Base-by-base conservation (phyloP, 805 yeast species). In the Teunomyces aglyptinius region DNA sequence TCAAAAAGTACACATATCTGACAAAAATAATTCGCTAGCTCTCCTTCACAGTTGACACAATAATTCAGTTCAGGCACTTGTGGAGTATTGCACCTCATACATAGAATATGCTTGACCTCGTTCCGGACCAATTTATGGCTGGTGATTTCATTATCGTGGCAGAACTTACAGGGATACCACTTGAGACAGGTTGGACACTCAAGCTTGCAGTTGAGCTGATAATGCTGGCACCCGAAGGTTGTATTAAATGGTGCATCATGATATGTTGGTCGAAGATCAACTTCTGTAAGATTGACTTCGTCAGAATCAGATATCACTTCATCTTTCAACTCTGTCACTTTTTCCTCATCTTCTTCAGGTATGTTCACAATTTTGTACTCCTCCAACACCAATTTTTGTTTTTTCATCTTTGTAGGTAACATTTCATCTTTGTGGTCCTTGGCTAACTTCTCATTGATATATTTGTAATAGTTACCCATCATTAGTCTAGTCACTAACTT, bases 121-220 rank as follows among this genome's bases (percentile, higher is more conserved):
- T 71, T 69, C 39, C 96, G 73, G 3, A 59, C 45, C 28, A 73
- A 65, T 58, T 88, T 77, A 52, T 75, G 80, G 10, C 71, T 58
- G 1, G 59, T 48, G 18, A 76, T 73, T 20, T 63, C 76, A n/a
- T 68, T 74, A 57, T 86, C 96, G 64, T 91, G 97, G 61, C 97
- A 91, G 53, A 87, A 80, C 11, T 96, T 77, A 65, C 97, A 91
- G 1, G 88, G 67, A 54, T 71, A 85, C 92, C 96, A 91, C 58
- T 75, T 73, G 27, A 71, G 65, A 59, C 97, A 91, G 2, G 75
- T 74, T 10, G 85, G 76, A 60, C 97, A 91, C 57, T 88, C 94
- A 42, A 87, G 64, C 61, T 90, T 89, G 67, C 96, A 89, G 49
- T 84, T 83, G 28, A 96, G 70, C 58, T 82, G 86, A 65, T 91